Percentiles rank a stretch among this genome's conserved stretches.
These are phyloP conservation scores for Boletales sp. DNA, from an alignment of 768 basidiomycete genomes.

Conservation along the genomic window DNA sequence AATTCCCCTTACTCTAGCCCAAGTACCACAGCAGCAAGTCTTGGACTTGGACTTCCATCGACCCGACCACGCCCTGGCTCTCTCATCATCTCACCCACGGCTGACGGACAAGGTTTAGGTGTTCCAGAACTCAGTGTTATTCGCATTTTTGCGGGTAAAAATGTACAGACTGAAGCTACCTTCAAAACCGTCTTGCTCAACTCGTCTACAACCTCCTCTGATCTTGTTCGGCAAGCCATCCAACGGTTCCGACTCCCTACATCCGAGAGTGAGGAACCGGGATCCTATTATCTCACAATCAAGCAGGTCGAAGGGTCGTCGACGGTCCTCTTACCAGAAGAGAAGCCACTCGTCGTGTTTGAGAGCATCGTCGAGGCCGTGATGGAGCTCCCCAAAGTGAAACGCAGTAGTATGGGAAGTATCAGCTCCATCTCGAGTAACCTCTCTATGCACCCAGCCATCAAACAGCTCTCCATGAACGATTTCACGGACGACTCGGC, in stretches of 20 bases:
- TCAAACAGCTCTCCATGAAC: slow-evolving; percentile 91
- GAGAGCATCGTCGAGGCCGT: slow-evolving; percentile 80
- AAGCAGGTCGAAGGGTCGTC: slow-evolving; percentile 90
- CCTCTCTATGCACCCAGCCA: slow-evolving; percentile 92
- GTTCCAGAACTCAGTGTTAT: slow-evolving; percentile 90
- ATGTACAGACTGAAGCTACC: slow-evolving; percentile 89
- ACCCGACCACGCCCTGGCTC: slow-evolving; percentile 73
- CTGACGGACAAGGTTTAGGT: slow-evolving; percentile 57
- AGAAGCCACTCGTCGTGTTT: slow-evolving; percentile 87
- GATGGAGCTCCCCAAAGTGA: slow-evolving; percentile 81
- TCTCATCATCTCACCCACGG: slow-evolving; percentile 59
- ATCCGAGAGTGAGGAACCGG: slow-evolving; percentile 49
- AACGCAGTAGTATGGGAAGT: slow-evolving; percentile 89
- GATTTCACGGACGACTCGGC: slow-evolving; percentile 97
- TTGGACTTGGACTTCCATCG: slow-evolving; percentile 45
- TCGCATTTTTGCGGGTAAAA: slow-evolving; percentile 90
- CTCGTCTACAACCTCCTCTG: slow-evolving; percentile 74
- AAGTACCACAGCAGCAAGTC: slow-evolving; percentile 38
- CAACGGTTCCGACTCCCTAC: slow-evolving; percentile 86
- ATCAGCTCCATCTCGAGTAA: slow-evolving; percentile 93
- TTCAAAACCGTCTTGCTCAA: slow-evolving; percentile 98
- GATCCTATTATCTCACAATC: slow-evolving; percentile 83
- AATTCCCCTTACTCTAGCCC: slow-evolving; percentile 41
- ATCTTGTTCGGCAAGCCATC: slow-evolving; percentile 87
- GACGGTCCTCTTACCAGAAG: slow-evolving; percentile 64